These are phyloP conservation scores for Alloascoidea hylecoeti DNA, from an alignment of 805 yeast species.

Conservation along the genomic window DNA sequence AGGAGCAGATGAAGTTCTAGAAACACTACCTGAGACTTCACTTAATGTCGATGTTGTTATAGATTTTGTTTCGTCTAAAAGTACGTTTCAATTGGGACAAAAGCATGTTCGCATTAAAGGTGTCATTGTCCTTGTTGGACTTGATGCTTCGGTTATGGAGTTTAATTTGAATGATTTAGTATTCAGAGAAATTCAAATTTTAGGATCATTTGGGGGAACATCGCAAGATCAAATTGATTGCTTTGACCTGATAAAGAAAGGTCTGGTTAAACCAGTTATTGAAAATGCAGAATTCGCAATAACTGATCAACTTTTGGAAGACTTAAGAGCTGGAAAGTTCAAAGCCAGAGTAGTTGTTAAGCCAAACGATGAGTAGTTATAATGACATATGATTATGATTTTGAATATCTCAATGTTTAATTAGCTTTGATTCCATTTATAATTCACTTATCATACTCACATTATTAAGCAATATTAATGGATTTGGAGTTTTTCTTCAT, in stretches of 20 bases:
- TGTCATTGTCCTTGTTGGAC: constrained; percentile 26
- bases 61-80: constrained; percentile 12
- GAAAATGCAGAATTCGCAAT: constrained; percentile 17
- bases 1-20: constrained; percentile 29
- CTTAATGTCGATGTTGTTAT: constrained; percentile 23
- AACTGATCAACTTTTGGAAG: constrained; percentile 21
- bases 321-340: constrained; percentile 23
- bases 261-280: constrained; percentile 24
- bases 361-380: too few relatives aligned
- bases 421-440: too few relatives aligned
- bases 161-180: constrained; percentile 23
- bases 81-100: constrained; percentile 14
- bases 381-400: too few relatives aligned
- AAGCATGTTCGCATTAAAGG: constrained; percentile 22
- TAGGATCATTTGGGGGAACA: constrained; percentile 29
- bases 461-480: too few relatives aligned
- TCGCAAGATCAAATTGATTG: constrained; percentile 27
- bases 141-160: constrained; percentile 20
- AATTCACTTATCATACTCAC: too few relatives aligned
- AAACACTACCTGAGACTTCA: constrained; percentile 14
- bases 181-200: constrained; percentile 23
- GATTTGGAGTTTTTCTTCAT: too few relatives aligned
- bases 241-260: constrained; percentile 25
- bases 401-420: too few relatives aligned
- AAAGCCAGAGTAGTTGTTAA: constrained; percentile 24